Evolutionary conservation across 495 filamentous ascomycete species (phyloP), one percentile per base, ranked within the genome.

Genomic region (Saxophila tyrrhenica): DNA sequence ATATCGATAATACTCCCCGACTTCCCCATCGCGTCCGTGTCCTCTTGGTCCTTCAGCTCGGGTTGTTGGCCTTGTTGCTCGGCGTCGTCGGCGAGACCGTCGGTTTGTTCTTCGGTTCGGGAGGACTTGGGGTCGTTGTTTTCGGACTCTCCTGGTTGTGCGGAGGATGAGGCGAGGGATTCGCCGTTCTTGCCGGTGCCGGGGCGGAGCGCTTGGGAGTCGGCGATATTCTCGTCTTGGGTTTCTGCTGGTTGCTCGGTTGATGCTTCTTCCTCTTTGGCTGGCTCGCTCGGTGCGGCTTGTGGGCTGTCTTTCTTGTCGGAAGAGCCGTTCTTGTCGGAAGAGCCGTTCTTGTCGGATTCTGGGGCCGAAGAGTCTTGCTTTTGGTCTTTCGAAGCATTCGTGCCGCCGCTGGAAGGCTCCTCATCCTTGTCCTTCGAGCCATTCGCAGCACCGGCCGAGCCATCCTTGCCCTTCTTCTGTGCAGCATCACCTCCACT

Each of bases 21-120:
- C 22, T 57, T 16, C 17, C 54, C 54, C 58, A 57, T 61, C 13
- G 58, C 58, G 48, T 57, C 58, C 11, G 48, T 45, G 20, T 53
- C 54, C 1, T 57, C 39, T 9, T 57, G 21, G 11, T 51, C 38
- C 3, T 52, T 25, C 17, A 44, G n/a, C 19, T 5, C 20, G 23
- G 7, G 47, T 24, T 11, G 7, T 23, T 19, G 15, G 11, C 11
- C 10, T 49, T n/a, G n/a, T n/a, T n/a, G n/a, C n/a, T n/a, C 39
- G 39, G 39, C 41, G 38, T 29, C 39, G 11, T 17, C 29, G n/a
- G 32, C 29, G 15, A 21, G 32, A 15, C 15, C 7, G 35, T 51
- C 38, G 10, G 5, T 25, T 17, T 39, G 29, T 7, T 55, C 52
- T n/a, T 56, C 53, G 21, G 29, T 35, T 13, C 13, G n/a, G n/a